A percentile compares a stretch with the other conserved stretches of the same genome.
These are phyloP conservation scores for Didymella arachidicola DNA, from an alignment of 2,329 filamentous ascomycete genomes.

Conservation along the genomic window DNA sequence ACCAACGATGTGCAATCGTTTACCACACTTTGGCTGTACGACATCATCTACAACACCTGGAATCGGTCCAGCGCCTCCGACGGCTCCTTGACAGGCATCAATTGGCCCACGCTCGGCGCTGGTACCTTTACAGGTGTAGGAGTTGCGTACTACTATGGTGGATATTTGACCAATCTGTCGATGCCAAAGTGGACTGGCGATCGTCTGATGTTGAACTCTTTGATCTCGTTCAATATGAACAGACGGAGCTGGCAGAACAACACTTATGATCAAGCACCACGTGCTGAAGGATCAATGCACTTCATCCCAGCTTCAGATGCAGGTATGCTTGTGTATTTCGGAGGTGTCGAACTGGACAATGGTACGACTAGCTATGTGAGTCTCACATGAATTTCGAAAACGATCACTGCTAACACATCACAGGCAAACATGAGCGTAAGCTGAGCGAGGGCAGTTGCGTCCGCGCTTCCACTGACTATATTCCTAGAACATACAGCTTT, in stretches of 20 bases:
- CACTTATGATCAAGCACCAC: slow-evolving; percentile 57
- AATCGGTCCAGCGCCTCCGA: slow-evolving; percentile 50
- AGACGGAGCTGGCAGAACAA: slow-evolving; percentile 59
- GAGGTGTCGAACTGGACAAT: slow-evolving; percentile 54
- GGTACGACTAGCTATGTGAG: slow-evolving; percentile 17
- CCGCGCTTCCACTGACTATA: background rate
- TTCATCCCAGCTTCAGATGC: slow-evolving; percentile 65
- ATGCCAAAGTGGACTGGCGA: slow-evolving; percentile 37
- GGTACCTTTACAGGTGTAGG: slow-evolving; percentile 25
- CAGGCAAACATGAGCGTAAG: slow-evolving; percentile 33
- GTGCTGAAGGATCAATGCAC: slow-evolving; percentile 65
- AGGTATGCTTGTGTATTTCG: slow-evolving; percentile 67
- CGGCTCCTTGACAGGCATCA: slow-evolving; percentile 20
- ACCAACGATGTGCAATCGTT: slow-evolving; percentile 36
- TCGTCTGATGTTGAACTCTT: slow-evolving; percentile 14
- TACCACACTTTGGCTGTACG: slow-evolving; percentile 60
- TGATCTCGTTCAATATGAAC: slow-evolving; percentile 55
- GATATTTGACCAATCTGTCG: slow-evolving; percentile 64
- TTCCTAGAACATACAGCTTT: slow-evolving; percentile 57
- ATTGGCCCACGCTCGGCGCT: slow-evolving; percentile 29
- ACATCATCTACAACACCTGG: slow-evolving; percentile 64
- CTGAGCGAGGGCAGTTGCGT: background rate
- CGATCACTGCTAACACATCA: slow-evolving; percentile 6
- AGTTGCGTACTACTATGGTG: slow-evolving; percentile 65
- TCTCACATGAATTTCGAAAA: background rate